A percentile compares a stretch with the other conserved stretches of the same genome.
Conservation (phyloP, 2,329 filamentous ascomycete species). For the Calonectria fujianensis region DNA sequence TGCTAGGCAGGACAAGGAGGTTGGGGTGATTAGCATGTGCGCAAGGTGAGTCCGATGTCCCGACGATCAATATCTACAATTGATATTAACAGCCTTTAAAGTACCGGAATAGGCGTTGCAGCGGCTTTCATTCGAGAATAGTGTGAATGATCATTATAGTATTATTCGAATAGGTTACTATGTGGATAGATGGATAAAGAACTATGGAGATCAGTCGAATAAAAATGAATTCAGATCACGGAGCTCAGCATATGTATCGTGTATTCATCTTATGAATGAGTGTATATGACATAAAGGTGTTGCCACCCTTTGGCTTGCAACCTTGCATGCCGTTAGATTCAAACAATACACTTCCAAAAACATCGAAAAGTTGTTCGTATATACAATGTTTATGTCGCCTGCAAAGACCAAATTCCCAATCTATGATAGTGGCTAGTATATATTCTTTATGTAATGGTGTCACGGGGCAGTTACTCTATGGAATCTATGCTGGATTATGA, state of each 20-base stretch:
- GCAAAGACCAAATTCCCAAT: not conserved
- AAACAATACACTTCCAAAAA: too few relatives aligned
- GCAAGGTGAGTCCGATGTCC: not conserved
- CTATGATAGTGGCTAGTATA: not conserved
- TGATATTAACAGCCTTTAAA: not conserved
- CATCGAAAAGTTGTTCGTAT: too few relatives aligned
- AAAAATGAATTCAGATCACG: too few relatives aligned
- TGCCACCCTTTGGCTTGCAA: too few relatives aligned
- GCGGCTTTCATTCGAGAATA: not conserved
- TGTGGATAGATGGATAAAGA: too few relatives aligned
- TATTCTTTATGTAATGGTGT: not conserved
- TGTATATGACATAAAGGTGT: too few relatives aligned
- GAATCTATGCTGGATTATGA: not conserved
- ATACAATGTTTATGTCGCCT: too few relatives aligned
- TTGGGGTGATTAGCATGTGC: constrained; percentile 2
- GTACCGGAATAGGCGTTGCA: constrained; percentile 1
- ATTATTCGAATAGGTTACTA: too few relatives aligned
- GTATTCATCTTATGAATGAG: too few relatives aligned
- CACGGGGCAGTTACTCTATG: not conserved
- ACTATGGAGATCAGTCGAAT: too few relatives aligned
- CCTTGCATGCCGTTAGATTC: too few relatives aligned
- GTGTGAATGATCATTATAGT: not conserved
- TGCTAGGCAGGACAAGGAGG: not conserved
- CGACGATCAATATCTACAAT: rapidly evolving
- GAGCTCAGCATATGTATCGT: too few relatives aligned